Evolutionary conservation across 768 basidiomycete genomes (phyloP).

Genomic region (Xerocomellus amylosporus): DNA sequence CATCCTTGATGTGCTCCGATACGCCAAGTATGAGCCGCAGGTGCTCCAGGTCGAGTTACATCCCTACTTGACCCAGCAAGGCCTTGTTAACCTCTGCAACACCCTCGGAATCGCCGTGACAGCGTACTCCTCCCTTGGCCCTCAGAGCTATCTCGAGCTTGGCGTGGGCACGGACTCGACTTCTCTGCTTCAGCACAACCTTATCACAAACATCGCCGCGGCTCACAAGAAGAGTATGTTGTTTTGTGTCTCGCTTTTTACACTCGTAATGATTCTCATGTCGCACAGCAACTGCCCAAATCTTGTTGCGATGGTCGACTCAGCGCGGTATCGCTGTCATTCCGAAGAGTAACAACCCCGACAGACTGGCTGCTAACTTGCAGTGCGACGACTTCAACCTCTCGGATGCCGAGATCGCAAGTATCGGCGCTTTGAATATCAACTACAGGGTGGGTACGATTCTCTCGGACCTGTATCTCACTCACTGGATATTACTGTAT

Average conservation of each 20-base stretch:
- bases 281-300: constrained; percentile 49
- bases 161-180: constrained; percentile 49
- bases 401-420: constrained; percentile 52
- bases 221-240: constrained; percentile 52
- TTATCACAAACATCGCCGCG: constrained; percentile 43
- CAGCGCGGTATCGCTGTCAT: constrained; percentile 73
- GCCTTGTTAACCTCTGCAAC: constrained; percentile 43
- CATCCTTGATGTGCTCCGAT: constrained; percentile 73
- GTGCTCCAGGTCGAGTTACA: constrained; percentile 62
- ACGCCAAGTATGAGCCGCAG: constrained; percentile 62
- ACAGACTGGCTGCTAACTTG: constrained; percentile 45
- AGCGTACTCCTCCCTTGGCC: constrained; percentile 56
- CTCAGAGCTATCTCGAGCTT: constrained; percentile 62
- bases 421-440: constrained; percentile 58
- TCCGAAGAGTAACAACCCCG: constrained; percentile 59
- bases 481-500: constrained; percentile 4
- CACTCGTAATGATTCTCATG: background rate
- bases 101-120: constrained; percentile 49
- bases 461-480: background rate
- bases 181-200: constrained; percentile 53
- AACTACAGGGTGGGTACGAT: constrained; percentile 53
- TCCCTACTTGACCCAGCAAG: constrained; percentile 52
- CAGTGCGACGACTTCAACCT: constrained; percentile 48
- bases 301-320: constrained; percentile 77
- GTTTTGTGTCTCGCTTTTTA: background rate